A percentile compares a stretch with the other conserved stretches of the same genome.
phyloP scores from a whole-genome alignment of 2,329 filamentous ascomycete species.

The Ambrosiella cleistominuta region DNA sequence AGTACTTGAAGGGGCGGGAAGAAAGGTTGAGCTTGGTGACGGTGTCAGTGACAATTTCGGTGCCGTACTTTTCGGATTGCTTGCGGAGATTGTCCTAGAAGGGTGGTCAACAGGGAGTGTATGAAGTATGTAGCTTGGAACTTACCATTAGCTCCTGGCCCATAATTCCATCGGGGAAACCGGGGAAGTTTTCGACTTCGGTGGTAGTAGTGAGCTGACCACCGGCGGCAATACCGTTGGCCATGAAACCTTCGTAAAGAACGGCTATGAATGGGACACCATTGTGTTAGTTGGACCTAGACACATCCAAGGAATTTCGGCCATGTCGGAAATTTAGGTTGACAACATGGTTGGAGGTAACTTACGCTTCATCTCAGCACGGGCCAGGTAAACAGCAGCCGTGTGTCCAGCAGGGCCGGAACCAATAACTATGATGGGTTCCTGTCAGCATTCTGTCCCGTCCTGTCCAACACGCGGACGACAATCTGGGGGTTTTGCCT shows the following conservation, averaged over 20 bases:
- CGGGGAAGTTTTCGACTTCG: slow-evolving; percentile 95
- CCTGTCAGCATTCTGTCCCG: neutral
- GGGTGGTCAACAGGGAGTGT: neutral
- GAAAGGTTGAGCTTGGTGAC: slow-evolving; percentile 77
- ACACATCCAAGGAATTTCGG: neutral
- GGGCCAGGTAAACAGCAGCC: slow-evolving; percentile 85
- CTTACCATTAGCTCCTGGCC: slow-evolving; percentile 70
- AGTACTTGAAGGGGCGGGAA: slow-evolving; percentile 74
- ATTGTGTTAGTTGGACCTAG: neutral
- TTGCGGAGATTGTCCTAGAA: slow-evolving; percentile 70
- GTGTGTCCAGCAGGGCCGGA: slow-evolving; percentile 96
- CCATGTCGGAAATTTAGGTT: neutral
- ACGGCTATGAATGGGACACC: slow-evolving; percentile 36
- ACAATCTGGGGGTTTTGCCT: too few relatives aligned
- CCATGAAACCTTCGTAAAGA: slow-evolving; percentile 94
- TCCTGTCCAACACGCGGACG: too few relatives aligned
- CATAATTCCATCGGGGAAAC: slow-evolving; percentile 78
- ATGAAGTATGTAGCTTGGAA: neutral
- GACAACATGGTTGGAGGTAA: slow-evolving; percentile 11
- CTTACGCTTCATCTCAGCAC: slow-evolving; percentile 76
- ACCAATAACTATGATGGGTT: slow-evolving; percentile 55
- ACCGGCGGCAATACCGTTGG: slow-evolving; percentile 87
- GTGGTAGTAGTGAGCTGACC: slow-evolving; percentile 97
- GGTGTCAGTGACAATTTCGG: slow-evolving; percentile 83
- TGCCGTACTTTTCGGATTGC: slow-evolving; percentile 84